Conservation (phyloP, 495 filamentous ascomycete genomes). For the Daldinia loculata region DNA sequence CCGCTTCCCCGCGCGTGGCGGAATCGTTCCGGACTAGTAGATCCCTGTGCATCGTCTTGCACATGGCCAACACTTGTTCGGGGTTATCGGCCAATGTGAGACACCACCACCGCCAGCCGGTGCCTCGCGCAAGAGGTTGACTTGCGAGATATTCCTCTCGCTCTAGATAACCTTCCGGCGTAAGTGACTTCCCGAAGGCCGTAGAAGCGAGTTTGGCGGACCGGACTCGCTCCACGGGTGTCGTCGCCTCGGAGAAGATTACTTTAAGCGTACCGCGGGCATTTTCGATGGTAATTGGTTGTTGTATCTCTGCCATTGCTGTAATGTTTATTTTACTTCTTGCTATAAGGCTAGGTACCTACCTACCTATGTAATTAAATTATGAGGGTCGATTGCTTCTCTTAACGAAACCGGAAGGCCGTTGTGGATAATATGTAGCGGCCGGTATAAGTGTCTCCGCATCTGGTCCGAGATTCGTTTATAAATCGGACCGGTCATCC, state of each 20-base stretch:
- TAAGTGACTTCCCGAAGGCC: slow-evolving; percentile 30
- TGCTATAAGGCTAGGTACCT: too few relatives aligned
- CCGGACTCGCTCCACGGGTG: slow-evolving; percentile 3
- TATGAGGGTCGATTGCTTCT: neutral
- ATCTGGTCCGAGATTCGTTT: neutral
- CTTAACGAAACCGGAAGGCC: neutral
- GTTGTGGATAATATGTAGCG: neutral
- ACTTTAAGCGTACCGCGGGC: neutral
- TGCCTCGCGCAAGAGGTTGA: slow-evolving; percentile 12
- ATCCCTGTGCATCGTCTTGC: slow-evolving; percentile 37
- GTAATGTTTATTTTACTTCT: neutral
- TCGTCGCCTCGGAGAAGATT: slow-evolving; percentile 33
- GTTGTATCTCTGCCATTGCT: slow-evolving; percentile 4
- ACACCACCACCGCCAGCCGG: slow-evolving; percentile 33
- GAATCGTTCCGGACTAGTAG: slow-evolving; percentile 20
- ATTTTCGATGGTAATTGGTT: slow-evolving; percentile 23
- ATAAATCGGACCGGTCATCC: neutral
- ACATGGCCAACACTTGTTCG: slow-evolving; percentile 24
- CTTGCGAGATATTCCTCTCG: slow-evolving; percentile 16
- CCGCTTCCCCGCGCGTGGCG: neutral
- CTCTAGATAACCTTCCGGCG: slow-evolving; percentile 5
- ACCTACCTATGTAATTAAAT: neutral
- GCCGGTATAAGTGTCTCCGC: neutral
- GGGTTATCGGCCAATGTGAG: slow-evolving; percentile 22
- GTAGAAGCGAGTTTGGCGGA: slow-evolving; percentile 28